Conservation (phyloP, 352 stramenopile species). For the Albugo candida region DNA sequence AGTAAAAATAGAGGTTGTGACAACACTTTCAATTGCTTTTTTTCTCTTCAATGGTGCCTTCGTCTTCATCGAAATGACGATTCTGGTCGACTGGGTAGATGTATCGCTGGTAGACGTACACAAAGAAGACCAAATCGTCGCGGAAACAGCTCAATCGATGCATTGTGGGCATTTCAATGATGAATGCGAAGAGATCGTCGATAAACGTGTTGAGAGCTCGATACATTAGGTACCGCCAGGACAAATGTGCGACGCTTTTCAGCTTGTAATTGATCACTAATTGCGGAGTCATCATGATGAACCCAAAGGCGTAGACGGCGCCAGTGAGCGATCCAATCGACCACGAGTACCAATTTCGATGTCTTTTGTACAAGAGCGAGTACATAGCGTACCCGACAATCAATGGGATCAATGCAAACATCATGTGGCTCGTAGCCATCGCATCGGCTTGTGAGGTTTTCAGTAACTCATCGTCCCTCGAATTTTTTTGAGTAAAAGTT, state of each 20-base stretch:
- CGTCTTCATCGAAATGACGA: slow-evolving; percentile 24
- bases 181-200: slow-evolving; percentile 82
- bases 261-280: slow-evolving; percentile 88
- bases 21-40: neutral
- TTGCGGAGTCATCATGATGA: slow-evolving; percentile 82
- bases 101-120: slow-evolving; percentile 84
- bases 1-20: too few relatives aligned
- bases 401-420: slow-evolving; percentile 52
- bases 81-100: slow-evolving; percentile 71
- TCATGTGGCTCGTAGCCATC: slow-evolving; percentile 69
- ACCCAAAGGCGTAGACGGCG: slow-evolving; percentile 79
- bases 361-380: slow-evolving; percentile 64
- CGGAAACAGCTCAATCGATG: slow-evolving; percentile 78
- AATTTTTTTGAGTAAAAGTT: neutral
- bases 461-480: slow-evolving; percentile 9
- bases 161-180: slow-evolving; percentile 84
- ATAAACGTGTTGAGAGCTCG: slow-evolving; percentile 86
- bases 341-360: slow-evolving; percentile 71
- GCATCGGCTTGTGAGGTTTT: slow-evolving; percentile 51
- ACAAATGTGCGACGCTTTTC: slow-evolving; percentile 79
- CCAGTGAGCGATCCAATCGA: slow-evolving; percentile 72
- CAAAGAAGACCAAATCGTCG: slow-evolving; percentile 81
- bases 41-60: slow-evolving; percentile 4
- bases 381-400: slow-evolving; percentile 62
- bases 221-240: slow-evolving; percentile 92